These are phyloP conservation scores for Botrytis cinerea DNA, from an alignment of 2,329 filamentous ascomycete genomes.

Conservation along the genomic window DNA sequence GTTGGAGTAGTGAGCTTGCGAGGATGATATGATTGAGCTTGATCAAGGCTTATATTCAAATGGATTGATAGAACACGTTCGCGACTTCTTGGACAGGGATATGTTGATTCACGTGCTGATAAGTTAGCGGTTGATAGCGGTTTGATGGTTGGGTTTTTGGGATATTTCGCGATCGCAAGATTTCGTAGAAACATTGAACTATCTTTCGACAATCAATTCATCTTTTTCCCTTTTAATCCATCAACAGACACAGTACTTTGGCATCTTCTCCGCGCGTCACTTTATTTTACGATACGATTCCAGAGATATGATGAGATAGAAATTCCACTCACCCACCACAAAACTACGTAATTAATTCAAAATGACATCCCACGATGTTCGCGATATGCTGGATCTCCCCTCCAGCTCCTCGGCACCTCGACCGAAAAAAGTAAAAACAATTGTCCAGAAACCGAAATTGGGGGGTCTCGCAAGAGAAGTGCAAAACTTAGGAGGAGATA, in stretches of 20 bases:
- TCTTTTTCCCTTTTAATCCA: background rate
- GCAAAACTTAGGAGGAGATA: constrained; percentile 65
- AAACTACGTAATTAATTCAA: constrained; percentile 31
- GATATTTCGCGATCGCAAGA: constrained; percentile 14
- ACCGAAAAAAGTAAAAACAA: constrained; percentile 75
- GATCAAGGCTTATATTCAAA: constrained; percentile 3
- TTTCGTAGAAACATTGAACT: background rate
- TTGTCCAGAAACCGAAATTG: constrained; percentile 59
- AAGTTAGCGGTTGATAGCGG: constrained; percentile 13
- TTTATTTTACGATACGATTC: background rate
- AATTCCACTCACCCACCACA: background rate
- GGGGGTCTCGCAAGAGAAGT: constrained; percentile 67
- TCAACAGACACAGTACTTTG: background rate
- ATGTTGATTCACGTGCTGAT: constrained; percentile 21
- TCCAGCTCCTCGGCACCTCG: constrained; percentile 55
- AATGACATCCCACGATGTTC: constrained; percentile 79
- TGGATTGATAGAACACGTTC: constrained; percentile 25
- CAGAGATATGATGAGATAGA: background rate
- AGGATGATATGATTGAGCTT: background rate
- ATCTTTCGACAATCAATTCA: constrained; percentile 12
- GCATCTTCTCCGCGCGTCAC: background rate
- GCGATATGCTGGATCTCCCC: constrained; percentile 83
- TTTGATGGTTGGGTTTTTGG: background rate
- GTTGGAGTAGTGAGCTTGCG: constrained; percentile 6
- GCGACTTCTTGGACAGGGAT: constrained; percentile 20